Conservation (phyloP, 139 green algal genomes). For the Choricystis sp. region DNA sequence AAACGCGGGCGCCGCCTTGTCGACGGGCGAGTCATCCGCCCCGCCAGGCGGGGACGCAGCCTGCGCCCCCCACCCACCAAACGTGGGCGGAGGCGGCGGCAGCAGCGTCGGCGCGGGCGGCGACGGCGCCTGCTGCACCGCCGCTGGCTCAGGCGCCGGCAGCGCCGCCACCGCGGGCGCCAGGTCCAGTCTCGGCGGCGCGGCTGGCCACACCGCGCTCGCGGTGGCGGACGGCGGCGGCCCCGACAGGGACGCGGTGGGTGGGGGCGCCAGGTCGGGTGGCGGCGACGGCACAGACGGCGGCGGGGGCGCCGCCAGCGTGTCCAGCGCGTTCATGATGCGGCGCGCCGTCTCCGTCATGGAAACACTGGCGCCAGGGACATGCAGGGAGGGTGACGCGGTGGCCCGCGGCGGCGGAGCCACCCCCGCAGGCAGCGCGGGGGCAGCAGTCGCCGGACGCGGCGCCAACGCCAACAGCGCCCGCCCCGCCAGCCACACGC, state of each 20-base stretch:
- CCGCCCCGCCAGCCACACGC: background rate
- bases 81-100: too few species aligned
- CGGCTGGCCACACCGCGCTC: background rate
- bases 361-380: background rate
- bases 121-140: background rate
- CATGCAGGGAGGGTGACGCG: too few species aligned
- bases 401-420: background rate
- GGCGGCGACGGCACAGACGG: background rate
- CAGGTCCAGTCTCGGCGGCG: background rate
- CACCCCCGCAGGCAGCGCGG: background rate
- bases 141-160: too few species aligned
- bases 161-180: background rate
- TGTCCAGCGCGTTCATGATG: slow-evolving; percentile 20
- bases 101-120: too few species aligned
- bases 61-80: too few species aligned
- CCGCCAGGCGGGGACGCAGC: background rate
- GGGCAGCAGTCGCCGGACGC: too few species aligned
- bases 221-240: too few species aligned
- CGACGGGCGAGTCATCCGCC: background rate
- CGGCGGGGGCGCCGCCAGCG: slow-evolving; percentile 1
- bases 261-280: background rate
- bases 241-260: too few species aligned
- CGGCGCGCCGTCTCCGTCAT: slow-evolving; percentile 22
- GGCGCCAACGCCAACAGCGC: too few species aligned
- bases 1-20: background rate